Base-by-base conservation (phyloP, 1,284 basidiomycete species). In the Xerocomus tenax region DNA sequence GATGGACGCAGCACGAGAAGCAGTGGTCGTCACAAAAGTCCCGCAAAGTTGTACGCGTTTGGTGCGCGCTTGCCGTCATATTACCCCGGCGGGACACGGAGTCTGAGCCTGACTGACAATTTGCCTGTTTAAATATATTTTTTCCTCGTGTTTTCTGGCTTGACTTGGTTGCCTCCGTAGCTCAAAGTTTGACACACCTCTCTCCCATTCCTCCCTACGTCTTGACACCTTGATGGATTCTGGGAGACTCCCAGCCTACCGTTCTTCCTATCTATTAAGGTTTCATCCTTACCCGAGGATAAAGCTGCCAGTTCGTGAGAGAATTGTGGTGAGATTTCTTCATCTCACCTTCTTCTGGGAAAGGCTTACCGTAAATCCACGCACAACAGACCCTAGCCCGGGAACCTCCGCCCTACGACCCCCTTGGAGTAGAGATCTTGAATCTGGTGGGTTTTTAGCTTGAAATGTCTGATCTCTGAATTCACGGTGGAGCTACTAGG, bases 181-280 rank as follows among this genome's bases (percentile, higher is more conserved):
- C 45, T 47, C 29, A 52, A 40, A 41, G 42, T 38, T 10, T 38
- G 18, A 15, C 10, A 25, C 39, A 25, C 28, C 7, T 21, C 38
- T 19, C 36, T 41, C 44, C 25, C 32, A n/a, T 23, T 47, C 25
- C 29, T 38, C 0, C 36, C 36, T 38, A 21, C 36, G 10, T 52
- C 26, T 50, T 29, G 8, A 39, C 39, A 16, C 29, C 30, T 21
- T 16, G 28, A 67, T 63, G 58, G 65, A 66, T 23, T 28, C 38
- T 1, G 44, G 41, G 0, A 41, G 52, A 0, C 52, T 64, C 0
- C 65, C 62, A 3, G 48, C 58, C 25, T 64, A 67, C 42, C 64
- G 64, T n/a, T 64, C 64, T 1, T 66, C 64, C 0, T 60, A 68
- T 32, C 42, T 68, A 3, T 42, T 62, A 23, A 47, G 62, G 16